These are phyloP conservation scores for Lanmaoa pseudosensibilis DNA, from an alignment of 768 basidiomycete species.

Conservation along the genomic window DNA sequence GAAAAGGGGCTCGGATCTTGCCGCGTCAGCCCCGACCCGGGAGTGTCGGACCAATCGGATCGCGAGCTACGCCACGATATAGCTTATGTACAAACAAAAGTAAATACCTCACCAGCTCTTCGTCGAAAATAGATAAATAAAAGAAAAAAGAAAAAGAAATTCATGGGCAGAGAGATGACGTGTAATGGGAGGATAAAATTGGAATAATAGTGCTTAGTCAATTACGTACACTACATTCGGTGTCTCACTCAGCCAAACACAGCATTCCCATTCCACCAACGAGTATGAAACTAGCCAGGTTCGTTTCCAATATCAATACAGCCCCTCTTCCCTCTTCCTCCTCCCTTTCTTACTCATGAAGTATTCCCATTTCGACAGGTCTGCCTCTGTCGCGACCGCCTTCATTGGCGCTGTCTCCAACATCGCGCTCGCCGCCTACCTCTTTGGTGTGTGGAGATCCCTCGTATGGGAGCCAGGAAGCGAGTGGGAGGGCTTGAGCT, in stretches of 20 bases:
- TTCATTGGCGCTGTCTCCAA: slow-evolving; percentile 43
- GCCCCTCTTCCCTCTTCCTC: not conserved
- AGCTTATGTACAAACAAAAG: too few species aligned
- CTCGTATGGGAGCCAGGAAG: slow-evolving; percentile 47
- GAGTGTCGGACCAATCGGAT: not conserved
- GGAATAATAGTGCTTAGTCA: slow-evolving; percentile 13
- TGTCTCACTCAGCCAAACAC: slow-evolving; percentile 15
- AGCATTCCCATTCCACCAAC: not conserved
- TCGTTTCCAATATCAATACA: not conserved
- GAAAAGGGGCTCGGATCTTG: not conserved
- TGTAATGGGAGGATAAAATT: too few species aligned
- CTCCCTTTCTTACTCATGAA: slow-evolving; percentile 2
- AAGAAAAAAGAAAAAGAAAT: too few species aligned
- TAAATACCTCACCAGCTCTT: too few species aligned
- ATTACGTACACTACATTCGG: not conserved
- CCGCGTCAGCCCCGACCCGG: not conserved
- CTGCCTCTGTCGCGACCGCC: slow-evolving; percentile 38
- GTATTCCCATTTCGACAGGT: slow-evolving; percentile 27
- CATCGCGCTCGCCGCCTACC: slow-evolving; percentile 38
- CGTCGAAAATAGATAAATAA: too few species aligned
- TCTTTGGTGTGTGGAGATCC: slow-evolving; percentile 45
- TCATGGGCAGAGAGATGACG: too few species aligned
- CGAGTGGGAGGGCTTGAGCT: slow-evolving; percentile 49
- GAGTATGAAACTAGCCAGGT: slow-evolving; percentile 7
- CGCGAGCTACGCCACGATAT: too few species aligned